Percentiles rank a stretch among this genome's conserved stretches.
Conservation (phyloP, 2,329 filamentous ascomycete genomes). For the Colletotrichum tropicale region DNA sequence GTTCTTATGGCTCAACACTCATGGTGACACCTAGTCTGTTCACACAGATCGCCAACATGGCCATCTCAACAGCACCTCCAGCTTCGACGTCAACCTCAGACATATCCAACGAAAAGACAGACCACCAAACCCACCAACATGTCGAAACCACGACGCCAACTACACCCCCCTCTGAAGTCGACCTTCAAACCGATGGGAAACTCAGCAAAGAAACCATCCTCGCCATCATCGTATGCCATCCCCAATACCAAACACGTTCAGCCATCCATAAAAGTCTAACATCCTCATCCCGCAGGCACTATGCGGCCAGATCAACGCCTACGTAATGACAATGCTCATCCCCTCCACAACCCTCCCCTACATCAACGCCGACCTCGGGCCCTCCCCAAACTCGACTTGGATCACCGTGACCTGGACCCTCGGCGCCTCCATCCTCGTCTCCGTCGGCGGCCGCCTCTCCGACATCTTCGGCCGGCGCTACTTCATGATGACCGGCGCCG, state of each 20-base stretch:
- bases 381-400: conserved; percentile 37
- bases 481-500: conserved; percentile 39
- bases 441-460: conserved; percentile 37
- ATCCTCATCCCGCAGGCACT: conserved; percentile 1
- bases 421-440: conserved; percentile 36
- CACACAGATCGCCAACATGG: background rate
- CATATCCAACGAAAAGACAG: background rate
- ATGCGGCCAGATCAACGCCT: conserved; percentile 30
- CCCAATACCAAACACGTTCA: fast-evolving
- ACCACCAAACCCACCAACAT: background rate
- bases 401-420: conserved; percentile 37
- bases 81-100: background rate
- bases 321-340: conserved; percentile 38
- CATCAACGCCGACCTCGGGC: conserved; percentile 37
- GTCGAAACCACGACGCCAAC: background rate
- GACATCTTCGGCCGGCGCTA: conserved; percentile 44
- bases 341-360: conserved; percentile 35
- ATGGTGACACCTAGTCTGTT: background rate
- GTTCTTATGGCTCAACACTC: background rate
- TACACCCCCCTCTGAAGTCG: background rate
- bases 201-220: background rate
- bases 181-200: background rate
- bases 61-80: background rate
- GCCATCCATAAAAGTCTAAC: background rate
- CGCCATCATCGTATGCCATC: background rate